Base-by-base conservation (phyloP, 352 stramenopile species). In the Halophytophthora batemanensis region DNA sequence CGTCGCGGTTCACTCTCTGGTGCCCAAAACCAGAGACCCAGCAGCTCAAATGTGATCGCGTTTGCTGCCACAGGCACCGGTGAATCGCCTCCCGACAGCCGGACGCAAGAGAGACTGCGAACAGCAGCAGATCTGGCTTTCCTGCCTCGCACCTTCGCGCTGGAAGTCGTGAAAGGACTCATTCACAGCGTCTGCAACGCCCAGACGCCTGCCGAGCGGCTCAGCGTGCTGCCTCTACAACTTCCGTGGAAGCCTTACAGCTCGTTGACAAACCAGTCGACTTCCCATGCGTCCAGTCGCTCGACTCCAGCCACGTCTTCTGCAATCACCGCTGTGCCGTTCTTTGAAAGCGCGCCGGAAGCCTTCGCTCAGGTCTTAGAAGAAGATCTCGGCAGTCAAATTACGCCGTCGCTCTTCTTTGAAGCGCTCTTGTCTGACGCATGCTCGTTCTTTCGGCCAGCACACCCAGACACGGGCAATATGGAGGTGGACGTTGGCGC, bases 401-500 rank as follows among this genome's bases (percentile, higher is more conserved):
- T 86, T 5, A 74, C 72, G 1, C 74, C 74, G 1, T 44, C 56
- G 4, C 40, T 86, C 1, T 76, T 88, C 39, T 88, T 85, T 45
- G 70, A 85, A 15, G 66, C 64, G 3, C 25, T 88, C 19, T 41
- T 88, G 18, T 83, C 68, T 1, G 74, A 88, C 49, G 70, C 75
- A 36, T 75, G 70, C 39, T 70, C 69, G 3, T 86, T 86, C 28
- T 74, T 84, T 42, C 65, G 71, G 14, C 47, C 35, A 18, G 46
- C 59, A 1, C 59, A 66, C 19, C 51, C 56, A 41, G 49, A 77
- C 22, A 80, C 56, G 39, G 72, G 69, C 1, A 86, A 68, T 14
- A 81, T 82, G 64, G 72, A 86, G 17, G 74, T 87, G 10, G 74
- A 86, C 35, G 79, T 87, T 43, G 70, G 74, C 23, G 67, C 74